These are phyloP conservation scores for Mantamonas sphyraenae DNA, from an alignment of 78 protist genomes.

Conservation along the genomic window DNA sequence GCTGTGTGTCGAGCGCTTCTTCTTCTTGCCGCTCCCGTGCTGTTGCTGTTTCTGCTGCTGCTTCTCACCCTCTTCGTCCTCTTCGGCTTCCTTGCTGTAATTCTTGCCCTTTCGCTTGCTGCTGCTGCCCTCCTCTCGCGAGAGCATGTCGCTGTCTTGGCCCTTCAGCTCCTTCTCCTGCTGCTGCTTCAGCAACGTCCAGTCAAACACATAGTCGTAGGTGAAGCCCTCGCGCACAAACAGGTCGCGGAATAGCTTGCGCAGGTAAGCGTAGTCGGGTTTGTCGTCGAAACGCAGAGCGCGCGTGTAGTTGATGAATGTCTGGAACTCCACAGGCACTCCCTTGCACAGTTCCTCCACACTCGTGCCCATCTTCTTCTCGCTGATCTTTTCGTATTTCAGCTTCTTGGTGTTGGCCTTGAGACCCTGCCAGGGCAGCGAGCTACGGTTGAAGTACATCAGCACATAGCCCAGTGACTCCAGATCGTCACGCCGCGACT, in stretches of 20 bases:
- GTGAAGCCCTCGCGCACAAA: constrained; percentile 40
- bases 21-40: no score
- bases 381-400: constrained; percentile 88
- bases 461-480: constrained; percentile 89
- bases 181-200: constrained; percentile 49
- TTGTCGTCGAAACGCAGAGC: constrained; percentile 54
- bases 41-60: no score
- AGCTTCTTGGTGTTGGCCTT: constrained; percentile 84
- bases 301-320: constrained; percentile 50
- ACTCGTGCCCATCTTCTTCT: constrained; percentile 78
- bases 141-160: no score
- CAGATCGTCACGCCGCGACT: constrained; percentile 69
- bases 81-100: no score
- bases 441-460: constrained; percentile 86
- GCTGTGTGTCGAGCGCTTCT: no score
- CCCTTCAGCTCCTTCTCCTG: no score
- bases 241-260: constrained; percentile 73
- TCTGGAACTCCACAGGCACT: constrained; percentile 34
- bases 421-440: constrained; percentile 97
- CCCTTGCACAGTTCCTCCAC: constrained; percentile 83
- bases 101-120: no score
- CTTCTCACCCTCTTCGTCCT: no score
- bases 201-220: constrained; percentile 76
- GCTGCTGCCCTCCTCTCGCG: no score
- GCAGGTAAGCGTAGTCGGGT: constrained; percentile 87